Percentiles rank a stretch among this genome's conserved stretches.
Conservation (phyloP, 2,329 filamentous ascomycete species). For the Hypoxylon rubiginosum region DNA sequence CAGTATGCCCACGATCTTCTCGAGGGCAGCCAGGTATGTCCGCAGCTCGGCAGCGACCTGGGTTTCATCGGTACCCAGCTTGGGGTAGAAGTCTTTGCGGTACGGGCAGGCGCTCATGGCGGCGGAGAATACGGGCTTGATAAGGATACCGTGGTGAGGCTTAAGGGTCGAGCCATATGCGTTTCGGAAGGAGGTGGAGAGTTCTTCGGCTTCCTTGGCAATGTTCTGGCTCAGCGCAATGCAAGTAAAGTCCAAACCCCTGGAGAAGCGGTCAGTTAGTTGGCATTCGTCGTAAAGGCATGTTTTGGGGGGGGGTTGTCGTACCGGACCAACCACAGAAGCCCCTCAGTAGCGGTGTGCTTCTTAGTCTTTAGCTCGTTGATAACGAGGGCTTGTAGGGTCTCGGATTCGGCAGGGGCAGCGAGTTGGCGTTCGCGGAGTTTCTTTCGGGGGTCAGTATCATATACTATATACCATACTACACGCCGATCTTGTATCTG, state of each 20-base stretch:
- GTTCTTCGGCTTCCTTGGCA: slow-evolving; percentile 76
- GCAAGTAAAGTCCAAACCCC: slow-evolving; percentile 93
- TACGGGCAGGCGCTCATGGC: slow-evolving; percentile 96
- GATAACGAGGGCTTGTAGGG: slow-evolving; percentile 84
- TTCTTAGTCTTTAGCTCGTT: slow-evolving; percentile 93
- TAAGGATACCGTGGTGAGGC: slow-evolving; percentile 87
- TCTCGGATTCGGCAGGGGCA: slow-evolving; percentile 82
- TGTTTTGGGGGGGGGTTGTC: slow-evolving; percentile 41
- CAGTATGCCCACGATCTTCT: slow-evolving; percentile 83
- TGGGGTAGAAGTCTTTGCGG: slow-evolving; percentile 91
- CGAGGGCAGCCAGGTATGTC: slow-evolving; percentile 81
- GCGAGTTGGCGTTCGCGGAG: slow-evolving; percentile 85
- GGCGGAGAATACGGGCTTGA: slow-evolving; percentile 92
- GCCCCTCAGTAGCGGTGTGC: slow-evolving; percentile 87
- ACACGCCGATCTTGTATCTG: slow-evolving; percentile 23
- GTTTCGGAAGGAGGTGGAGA: slow-evolving; percentile 85
- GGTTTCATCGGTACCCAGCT: slow-evolving; percentile 77
- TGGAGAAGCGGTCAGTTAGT: slow-evolving; percentile 55
- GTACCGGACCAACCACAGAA: slow-evolving; percentile 91
- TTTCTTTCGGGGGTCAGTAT: slow-evolving; percentile 72
- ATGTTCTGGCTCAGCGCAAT: slow-evolving; percentile 85
- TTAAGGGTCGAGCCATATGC: slow-evolving; percentile 91
- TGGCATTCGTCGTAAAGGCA: slow-evolving; percentile 23
- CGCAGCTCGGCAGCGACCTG: slow-evolving; percentile 75
- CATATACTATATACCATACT: neutral